phyloP scores from a whole-genome alignment of 1,139 yeast genomes.

The Geotrichum fermentans region DNA sequence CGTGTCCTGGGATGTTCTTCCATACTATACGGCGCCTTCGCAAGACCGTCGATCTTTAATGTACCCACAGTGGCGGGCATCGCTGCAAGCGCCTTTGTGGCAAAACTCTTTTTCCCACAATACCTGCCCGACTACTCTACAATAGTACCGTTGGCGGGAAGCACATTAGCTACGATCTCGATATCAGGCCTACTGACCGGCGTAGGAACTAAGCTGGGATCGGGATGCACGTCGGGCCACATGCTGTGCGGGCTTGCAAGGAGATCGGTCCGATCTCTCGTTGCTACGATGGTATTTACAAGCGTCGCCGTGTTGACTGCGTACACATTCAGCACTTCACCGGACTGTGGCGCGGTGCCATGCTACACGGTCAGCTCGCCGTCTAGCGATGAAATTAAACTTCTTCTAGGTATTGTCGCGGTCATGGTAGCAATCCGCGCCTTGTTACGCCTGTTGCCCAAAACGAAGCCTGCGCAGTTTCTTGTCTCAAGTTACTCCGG shows the following conservation, averaged over 20 bases:
- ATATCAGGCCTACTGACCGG: slow-evolving; percentile 43
- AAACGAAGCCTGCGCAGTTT: slow-evolving; percentile 22
- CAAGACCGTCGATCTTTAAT: slow-evolving; percentile 28
- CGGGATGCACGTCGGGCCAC: slow-evolving; percentile 52
- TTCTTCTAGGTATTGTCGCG: slow-evolving; percentile 20
- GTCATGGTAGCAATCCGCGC: slow-evolving; percentile 17
- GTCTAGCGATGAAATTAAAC: slow-evolving; percentile 17
- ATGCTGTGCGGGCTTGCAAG: slow-evolving; percentile 47
- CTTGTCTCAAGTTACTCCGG: slow-evolving; percentile 40
- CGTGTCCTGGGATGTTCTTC: slow-evolving; percentile 46
- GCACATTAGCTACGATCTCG: slow-evolving; percentile 19
- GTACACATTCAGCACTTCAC: slow-evolving; percentile 26
- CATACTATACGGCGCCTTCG: slow-evolving; percentile 34
- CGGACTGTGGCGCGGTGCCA: slow-evolving; percentile 22
- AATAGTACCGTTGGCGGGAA: slow-evolving; percentile 21
- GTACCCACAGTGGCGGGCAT: slow-evolving; percentile 36
- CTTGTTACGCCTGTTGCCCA: slow-evolving; percentile 19
- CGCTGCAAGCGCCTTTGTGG: slow-evolving; percentile 29
- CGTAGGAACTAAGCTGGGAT: slow-evolving; percentile 43
- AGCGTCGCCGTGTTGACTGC: slow-evolving; percentile 35
- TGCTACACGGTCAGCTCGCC: slow-evolving; percentile 24
- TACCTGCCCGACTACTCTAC: slow-evolving; percentile 30
- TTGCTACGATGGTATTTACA: slow-evolving; percentile 42
- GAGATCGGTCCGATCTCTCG: slow-evolving; percentile 41
- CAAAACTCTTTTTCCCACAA: slow-evolving; percentile 31